A percentile compares a stretch with the other conserved stretches of the same genome.
Conservation (phyloP, 345 rosid species). For the Populus nigra region DNA sequence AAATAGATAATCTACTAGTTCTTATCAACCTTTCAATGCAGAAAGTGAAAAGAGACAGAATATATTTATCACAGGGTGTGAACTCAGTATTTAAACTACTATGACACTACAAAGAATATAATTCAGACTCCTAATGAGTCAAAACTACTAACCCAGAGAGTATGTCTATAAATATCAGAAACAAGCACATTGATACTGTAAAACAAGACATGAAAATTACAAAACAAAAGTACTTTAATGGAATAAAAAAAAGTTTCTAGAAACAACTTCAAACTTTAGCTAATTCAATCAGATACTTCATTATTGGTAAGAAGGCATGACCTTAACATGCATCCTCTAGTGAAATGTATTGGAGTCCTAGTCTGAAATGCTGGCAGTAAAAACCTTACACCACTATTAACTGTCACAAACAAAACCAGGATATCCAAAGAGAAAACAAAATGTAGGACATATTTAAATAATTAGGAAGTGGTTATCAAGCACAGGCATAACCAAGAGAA, state of each 20-base stretch:
- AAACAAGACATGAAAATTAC: background rate
- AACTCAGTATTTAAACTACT: background rate
- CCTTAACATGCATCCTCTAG: background rate
- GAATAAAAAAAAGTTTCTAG: background rate
- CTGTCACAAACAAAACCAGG: background rate
- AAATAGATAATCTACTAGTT: background rate
- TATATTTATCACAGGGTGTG: background rate
- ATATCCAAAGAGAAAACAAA: background rate
- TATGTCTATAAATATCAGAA: background rate
- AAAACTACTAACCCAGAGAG: background rate
- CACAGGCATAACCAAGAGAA: constrained; percentile 1
- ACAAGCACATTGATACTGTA: background rate
- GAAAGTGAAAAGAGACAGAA: background rate
- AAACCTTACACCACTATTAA: background rate
- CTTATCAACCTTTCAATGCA: background rate
- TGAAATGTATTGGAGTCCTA: background rate
- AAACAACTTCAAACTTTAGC: background rate
- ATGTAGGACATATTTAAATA: background rate
- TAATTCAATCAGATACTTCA: background rate
- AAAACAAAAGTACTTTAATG: background rate
- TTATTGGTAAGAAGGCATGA: background rate
- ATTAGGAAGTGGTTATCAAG: background rate
- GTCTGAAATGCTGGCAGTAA: background rate
- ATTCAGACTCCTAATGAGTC: background rate
- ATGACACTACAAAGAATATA: background rate